Evolutionary conservation across 331 rosid genomes (phyloP), one percentile per base, ranked within the genome.

Genomic region (Quercus tomentella): DNA sequence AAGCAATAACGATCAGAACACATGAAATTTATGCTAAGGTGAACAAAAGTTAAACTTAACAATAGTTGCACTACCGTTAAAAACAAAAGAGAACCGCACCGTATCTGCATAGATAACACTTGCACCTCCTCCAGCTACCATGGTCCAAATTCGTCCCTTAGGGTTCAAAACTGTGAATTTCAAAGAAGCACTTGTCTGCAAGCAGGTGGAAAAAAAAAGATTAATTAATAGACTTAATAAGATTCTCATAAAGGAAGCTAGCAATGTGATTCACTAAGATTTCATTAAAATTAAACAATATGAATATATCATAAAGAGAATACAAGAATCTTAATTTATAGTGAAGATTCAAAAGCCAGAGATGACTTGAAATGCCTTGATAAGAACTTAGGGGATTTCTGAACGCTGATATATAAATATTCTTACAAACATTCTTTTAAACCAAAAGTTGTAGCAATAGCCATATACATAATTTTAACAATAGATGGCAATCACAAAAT

Each of bases 61-160:
- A 35, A 20, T 17, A n/a, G 17, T 60, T 28, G 20, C 70, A 28
- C 37, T 72, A 41, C 49, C 9, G 45, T 76, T 77, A 60, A 35
- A 17, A 56, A 77, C 70, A 67, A 63, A 43, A 56, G 41, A 79
- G 69, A 74, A 80, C 51, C 82, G 1, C 78, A 96, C 98, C 78
- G 99, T 93, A 82, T 96, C 97, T 49, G 98, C 98, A 5, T 93
- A 91, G 82, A 96, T 96, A 83, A 96, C 99, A 84, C 98, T 94
- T 23, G 98, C 97, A 80, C 98, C 98, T 86, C 99, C 99, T 56
- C 99, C 99, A 30, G 99, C 99, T 35, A 96, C 99, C 98, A 96
- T 93, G 70, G 99, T 96, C 99, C 99, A 96, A 86, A 96, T 96
- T 79, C 98, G 81, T 67, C 99, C 99, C 81, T 86, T 82, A 25